Evolutionary conservation across 257 asterid genomes (phyloP).

Genomic region (Solanum boliviense): DNA sequence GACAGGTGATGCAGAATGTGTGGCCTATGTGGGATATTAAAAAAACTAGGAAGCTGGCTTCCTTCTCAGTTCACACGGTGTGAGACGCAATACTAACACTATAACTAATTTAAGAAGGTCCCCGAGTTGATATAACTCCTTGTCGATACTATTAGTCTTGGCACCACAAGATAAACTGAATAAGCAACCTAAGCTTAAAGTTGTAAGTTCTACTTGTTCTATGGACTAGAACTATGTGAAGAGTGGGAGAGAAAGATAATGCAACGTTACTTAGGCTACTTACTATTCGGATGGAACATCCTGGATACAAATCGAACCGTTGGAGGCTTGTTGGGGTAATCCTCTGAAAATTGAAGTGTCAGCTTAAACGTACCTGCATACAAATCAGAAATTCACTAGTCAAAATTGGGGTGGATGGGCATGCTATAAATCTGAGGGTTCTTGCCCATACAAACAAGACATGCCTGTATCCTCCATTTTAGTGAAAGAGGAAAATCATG

Average conservation of each 20-base stretch:
- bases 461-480: background rate
- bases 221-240: background rate
- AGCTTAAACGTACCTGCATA: conserved; percentile 76
- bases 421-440: background rate
- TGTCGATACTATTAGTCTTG: background rate
- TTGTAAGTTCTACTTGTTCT: background rate
- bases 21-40: background rate
- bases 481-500: background rate
- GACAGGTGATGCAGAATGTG: background rate
- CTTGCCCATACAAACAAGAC: background rate
- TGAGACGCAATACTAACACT: background rate
- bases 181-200: background rate
- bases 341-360: conserved; percentile 84
- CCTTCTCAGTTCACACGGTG: background rate
- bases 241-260: background rate
- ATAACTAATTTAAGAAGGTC: background rate
- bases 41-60: background rate
- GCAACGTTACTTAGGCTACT: conserved; percentile 15
- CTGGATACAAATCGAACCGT: conserved; percentile 84
- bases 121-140: background rate
- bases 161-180: background rate
- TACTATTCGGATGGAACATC: conserved; percentile 98
- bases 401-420: background rate
- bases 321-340: conserved; percentile 96
- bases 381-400: background rate